Conservation (phyloP, 1,139 yeast species). For the Lipomyces yarrowii region DNA sequence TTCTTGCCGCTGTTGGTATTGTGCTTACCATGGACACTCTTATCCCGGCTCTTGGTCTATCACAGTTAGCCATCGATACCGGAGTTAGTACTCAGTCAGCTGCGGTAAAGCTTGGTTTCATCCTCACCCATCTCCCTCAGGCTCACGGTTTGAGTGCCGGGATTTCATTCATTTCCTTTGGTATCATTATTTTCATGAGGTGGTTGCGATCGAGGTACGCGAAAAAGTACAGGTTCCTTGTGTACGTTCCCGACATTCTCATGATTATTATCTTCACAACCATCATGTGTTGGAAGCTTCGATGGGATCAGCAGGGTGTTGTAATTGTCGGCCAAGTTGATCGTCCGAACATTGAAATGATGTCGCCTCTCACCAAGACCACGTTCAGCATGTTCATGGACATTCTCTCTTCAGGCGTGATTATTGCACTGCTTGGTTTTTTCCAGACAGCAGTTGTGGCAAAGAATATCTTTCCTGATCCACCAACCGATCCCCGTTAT, state of each 20-base stretch:
- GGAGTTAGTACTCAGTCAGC: slow-evolving; percentile 71
- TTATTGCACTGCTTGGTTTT: slow-evolving; percentile 86
- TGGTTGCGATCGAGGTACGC: slow-evolving; percentile 23
- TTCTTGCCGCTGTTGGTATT: slow-evolving; percentile 89
- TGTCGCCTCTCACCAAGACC: slow-evolving; percentile 51
- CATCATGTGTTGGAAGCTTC: slow-evolving; percentile 53
- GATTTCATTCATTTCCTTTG: slow-evolving; percentile 42
- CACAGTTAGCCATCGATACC: slow-evolving; percentile 44
- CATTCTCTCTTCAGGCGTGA: slow-evolving; percentile 51
- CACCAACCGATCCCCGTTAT: slow-evolving; percentile 24
- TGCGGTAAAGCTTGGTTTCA: slow-evolving; percentile 64
- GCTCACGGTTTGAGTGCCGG: slow-evolving; percentile 42
- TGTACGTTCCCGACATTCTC: slow-evolving; percentile 81
- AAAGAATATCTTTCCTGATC: slow-evolving; percentile 43
- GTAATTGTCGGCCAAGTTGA: slow-evolving; percentile 69
- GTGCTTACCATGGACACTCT: slow-evolving; percentile 83
- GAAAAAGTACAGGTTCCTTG: slow-evolving; percentile 39
- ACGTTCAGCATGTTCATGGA: slow-evolving; percentile 43
- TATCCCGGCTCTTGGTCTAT: slow-evolving; percentile 71
- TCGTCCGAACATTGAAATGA: slow-evolving; percentile 49
- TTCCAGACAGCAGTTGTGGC: slow-evolving; percentile 95
- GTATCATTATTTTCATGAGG: slow-evolving; percentile 40
- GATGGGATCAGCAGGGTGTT: slow-evolving; percentile 63
- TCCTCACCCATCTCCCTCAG: slow-evolving; percentile 48
- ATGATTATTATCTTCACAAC: slow-evolving; percentile 70